These are phyloP conservation scores for Malassezia nana DNA, from an alignment of 1,284 basidiomycete genomes.

Conservation along the genomic window DNA sequence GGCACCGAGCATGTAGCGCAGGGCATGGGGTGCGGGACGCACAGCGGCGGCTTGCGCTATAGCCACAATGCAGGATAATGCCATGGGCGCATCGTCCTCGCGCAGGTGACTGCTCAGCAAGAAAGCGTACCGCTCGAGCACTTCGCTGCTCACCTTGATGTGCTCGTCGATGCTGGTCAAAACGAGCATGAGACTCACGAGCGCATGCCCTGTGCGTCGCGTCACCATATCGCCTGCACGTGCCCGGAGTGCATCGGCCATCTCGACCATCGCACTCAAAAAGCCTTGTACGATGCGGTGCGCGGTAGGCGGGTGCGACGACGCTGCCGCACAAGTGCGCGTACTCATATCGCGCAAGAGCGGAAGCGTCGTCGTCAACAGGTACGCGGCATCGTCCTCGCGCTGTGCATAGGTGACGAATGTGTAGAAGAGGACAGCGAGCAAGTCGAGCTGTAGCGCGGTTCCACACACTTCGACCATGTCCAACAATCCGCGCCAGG, in stretches of 20 bases:
- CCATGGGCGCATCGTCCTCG: conserved; percentile 59
- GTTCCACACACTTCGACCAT: conserved; percentile 59
- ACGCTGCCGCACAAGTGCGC: conserved; percentile 28
- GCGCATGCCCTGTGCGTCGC: background rate
- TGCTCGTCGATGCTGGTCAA: conserved; percentile 3
- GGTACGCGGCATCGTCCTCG: conserved; percentile 32
- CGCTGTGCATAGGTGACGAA: conserved; percentile 58
- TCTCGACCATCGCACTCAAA: conserved; percentile 69
- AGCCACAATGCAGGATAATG: conserved; percentile 76
- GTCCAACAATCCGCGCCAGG: conserved; percentile 60
- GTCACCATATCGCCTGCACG: conserved; percentile 57
- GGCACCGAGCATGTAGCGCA: conserved; percentile 63
- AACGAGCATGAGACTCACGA: background rate
- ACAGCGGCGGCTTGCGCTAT: conserved; percentile 51
- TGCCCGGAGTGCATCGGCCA: conserved; percentile 71
- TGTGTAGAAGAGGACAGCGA: conserved; percentile 67
- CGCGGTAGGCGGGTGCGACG: conserved; percentile 46
- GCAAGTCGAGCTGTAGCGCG: conserved; percentile 61
- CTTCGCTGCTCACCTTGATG: conserved; percentile 3
- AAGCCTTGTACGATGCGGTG: conserved; percentile 66
- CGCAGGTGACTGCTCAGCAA: conserved; percentile 8
- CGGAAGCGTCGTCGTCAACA: conserved; percentile 28
- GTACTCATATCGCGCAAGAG: conserved; percentile 29
- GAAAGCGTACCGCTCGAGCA: conserved; percentile 11
- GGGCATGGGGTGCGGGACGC: conserved; percentile 54